Evolutionary conservation across 2,329 filamentous ascomycete species (phyloP).

Genomic region (Orbilia oligospora): DNA sequence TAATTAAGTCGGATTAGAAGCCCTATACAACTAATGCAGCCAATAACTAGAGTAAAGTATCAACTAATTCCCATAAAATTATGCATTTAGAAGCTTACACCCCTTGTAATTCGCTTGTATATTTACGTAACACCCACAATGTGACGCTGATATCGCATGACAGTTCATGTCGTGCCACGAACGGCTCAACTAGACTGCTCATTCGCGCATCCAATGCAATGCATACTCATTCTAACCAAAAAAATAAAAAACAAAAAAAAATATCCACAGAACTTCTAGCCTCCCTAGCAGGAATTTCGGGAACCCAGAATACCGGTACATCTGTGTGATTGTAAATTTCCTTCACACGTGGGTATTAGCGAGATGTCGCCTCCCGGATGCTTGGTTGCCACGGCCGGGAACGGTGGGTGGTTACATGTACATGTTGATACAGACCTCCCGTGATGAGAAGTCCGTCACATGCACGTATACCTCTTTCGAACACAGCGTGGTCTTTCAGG

Average conservation of each 20-base stretch:
- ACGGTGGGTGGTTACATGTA: not conserved
- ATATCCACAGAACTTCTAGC: not conserved
- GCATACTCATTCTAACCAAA: not conserved
- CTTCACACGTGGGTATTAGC: conserved; percentile 14
- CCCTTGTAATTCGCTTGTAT: not conserved
- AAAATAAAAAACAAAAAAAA: not conserved
- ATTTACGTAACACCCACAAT: conserved; percentile 6
- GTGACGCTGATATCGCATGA: conserved; percentile 4
- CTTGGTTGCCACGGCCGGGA: not conserved
- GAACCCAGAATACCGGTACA: not conserved
- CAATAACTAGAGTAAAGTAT: not conserved
- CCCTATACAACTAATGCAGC: no score
- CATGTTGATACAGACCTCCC: not conserved
- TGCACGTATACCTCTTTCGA: conserved; percentile 1
- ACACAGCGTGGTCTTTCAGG: not conserved
- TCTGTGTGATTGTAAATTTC: not conserved
- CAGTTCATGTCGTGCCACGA: conserved; percentile 12
- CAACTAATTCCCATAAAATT: not conserved
- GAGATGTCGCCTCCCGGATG: conserved; percentile 4
- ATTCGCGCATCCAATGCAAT: not conserved
- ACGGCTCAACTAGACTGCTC: not conserved
- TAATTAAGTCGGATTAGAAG: not conserved
- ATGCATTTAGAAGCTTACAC: not conserved
- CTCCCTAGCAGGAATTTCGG: not conserved
- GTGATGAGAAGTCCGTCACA: conserved; percentile 21